Evolutionary conservation across 129 eudicot genomes (phyloP), one percentile per base, ranked within the genome.

Genomic region (Escallonia herrerae): DNA sequence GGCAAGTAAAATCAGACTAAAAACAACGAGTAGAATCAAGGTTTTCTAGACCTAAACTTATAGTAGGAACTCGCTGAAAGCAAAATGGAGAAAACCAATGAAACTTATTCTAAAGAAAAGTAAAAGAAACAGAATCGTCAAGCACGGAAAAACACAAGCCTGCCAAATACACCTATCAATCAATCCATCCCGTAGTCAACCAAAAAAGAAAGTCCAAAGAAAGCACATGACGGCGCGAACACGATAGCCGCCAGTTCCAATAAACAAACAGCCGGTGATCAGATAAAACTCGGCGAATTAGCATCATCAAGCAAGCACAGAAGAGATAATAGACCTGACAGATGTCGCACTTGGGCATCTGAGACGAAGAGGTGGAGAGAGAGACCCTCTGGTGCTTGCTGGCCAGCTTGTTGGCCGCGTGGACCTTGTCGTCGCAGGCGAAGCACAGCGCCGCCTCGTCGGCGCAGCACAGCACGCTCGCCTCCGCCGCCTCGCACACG

Each of bases 341-440:
- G 43, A 91, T 91, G 72, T 91, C 98, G 40, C 98, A 93, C 82
- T 77, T 83, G 12, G 98, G 96, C 87, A 85, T 77, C 12, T 69
- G 82, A n/a, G 91, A 69, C 14, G 71, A 75, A 13, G 84, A 73
- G 71, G 49, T 63, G 22, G 89, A 67, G 15, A 93, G 89, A 72
- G 87, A 70, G 59, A 88, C 95, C 46, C 96, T 72, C 62, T 80
- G 96, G 72, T 88, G 98, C 68, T 88, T 93, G 52, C 89, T 81
- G 1, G 98, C 98, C 40, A 93, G 91, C 82, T 88, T 93, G 60
- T 93, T 93, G 52, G 98, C 98, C 3, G 96, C 96, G 66, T 93
- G 98, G 2, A 93, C 95, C 66, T 81, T 83, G 71, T 77, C 84
- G 72, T 93, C 98, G 57, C 98, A 93, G 2, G 55, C 61, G 75